Evolutionary conservation across 176 grass and related monocot species (phyloP).

Genomic region (Juncus effusus): DNA sequence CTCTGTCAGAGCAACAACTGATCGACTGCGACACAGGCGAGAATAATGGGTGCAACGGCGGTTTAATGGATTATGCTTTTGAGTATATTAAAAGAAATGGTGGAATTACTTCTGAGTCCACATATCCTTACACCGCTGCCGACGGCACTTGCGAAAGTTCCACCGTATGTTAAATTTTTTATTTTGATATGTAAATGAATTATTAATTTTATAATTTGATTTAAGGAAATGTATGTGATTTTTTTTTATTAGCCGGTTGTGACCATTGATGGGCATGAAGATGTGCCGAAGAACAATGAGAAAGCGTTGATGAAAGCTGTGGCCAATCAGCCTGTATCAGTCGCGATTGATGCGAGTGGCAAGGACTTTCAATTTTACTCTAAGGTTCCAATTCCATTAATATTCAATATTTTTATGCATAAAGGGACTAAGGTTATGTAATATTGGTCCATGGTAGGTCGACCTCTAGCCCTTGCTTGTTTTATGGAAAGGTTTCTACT

Average conservation of each 20-base stretch:
- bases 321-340: conserved; percentile 30
- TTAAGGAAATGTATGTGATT: neutral
- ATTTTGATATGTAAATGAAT: neutral
- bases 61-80: neutral
- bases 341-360: conserved; percentile 18
- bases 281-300: conserved; percentile 20
- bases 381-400: neutral
- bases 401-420: neutral
- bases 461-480: too few relatives aligned
- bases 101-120: conserved; percentile 18
- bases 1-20: conserved; percentile 39
- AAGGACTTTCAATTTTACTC: conserved; percentile 18
- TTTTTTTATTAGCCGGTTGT: neutral
- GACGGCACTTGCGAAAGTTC: conserved; percentile 16
- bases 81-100: neutral
- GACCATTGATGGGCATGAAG: conserved; percentile 20
- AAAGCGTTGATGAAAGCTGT: neutral
- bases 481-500: neutral
- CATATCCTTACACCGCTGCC: conserved; percentile 23
- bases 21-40: conserved; percentile 23
- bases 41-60: conserved; percentile 10
- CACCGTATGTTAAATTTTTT: neutral
- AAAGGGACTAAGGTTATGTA: neutral
- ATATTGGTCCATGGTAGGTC: neutral
- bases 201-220: neutral